These are phyloP conservation scores for Populus hybrid DNA, from an alignment of 441 rosid genomes.

Conservation along the genomic window DNA sequence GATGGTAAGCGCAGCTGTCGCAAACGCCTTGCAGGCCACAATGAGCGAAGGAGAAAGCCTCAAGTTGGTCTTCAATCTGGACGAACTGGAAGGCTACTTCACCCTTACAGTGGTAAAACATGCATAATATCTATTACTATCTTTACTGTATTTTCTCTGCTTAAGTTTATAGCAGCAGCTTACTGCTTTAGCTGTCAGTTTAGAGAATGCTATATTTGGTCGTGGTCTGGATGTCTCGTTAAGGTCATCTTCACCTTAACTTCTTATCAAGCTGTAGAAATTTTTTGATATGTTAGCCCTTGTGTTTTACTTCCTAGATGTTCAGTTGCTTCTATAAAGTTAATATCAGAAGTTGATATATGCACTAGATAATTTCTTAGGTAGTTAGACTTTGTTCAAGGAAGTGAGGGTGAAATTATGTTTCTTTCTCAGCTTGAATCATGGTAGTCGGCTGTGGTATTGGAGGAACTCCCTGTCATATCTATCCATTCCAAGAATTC, in stretches of 20 bases:
- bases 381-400: background rate
- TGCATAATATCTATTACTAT: background rate
- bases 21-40: constrained; percentile 36
- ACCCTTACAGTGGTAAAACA: constrained; percentile 36
- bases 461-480: background rate
- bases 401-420: too few species aligned
- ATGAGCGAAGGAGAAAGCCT: constrained; percentile 34
- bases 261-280: too few species aligned
- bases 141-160: background rate
- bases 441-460: background rate
- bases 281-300: too few species aligned
- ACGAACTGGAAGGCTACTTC: constrained; percentile 37
- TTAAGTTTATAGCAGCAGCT: background rate
- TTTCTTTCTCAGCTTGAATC: background rate
- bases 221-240: too few species aligned
- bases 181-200: too few species aligned
- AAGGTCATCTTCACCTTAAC: too few species aligned
- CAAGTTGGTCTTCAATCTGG: constrained; percentile 33
- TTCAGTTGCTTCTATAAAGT: too few species aligned
- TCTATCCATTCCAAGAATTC: too few species aligned
- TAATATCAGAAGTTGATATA: background rate
- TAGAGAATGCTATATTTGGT: too few species aligned
- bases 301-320: too few species aligned
- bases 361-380: background rate
- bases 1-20: constrained; percentile 40